phyloP scores from a whole-genome alignment of 306 rosid species.

The Myrica gale region DNA sequence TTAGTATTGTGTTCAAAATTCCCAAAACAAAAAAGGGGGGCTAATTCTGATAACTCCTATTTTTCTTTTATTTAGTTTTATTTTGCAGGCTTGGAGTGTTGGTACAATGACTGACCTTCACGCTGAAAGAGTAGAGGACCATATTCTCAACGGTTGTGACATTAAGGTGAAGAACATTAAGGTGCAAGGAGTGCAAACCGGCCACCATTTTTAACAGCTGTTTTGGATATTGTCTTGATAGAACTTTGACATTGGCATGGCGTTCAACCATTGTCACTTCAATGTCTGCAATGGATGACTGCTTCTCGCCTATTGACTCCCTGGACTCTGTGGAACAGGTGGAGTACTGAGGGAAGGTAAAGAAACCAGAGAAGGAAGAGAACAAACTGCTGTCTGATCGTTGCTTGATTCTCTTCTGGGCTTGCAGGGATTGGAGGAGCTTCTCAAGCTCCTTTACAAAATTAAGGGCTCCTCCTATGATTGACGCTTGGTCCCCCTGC shows the following conservation, averaged over 20 bases:
- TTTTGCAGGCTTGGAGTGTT: background rate
- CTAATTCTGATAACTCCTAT: background rate
- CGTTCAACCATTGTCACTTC: slow-evolving; percentile 44
- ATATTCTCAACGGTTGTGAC: slow-evolving; percentile 29
- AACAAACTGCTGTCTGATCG: background rate
- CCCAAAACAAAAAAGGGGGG: background rate
- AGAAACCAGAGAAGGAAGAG: slow-evolving; percentile 27
- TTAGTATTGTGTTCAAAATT: background rate
- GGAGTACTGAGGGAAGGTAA: slow-evolving; percentile 38
- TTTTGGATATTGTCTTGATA: slow-evolving; percentile 28
- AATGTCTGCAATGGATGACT: slow-evolving; percentile 33
- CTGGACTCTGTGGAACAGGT: slow-evolving; percentile 8
- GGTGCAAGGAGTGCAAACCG: slow-evolving; percentile 37
- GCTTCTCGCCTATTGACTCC: slow-evolving; percentile 16
- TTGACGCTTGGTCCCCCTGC: slow-evolving; percentile 52
- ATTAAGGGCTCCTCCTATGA: slow-evolving; percentile 43
- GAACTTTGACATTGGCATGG: slow-evolving; percentile 41
- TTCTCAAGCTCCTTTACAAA: slow-evolving; percentile 47
- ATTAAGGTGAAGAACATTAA: slow-evolving; percentile 40
- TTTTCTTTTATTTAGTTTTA: background rate
- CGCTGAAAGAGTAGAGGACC: slow-evolving; percentile 45
- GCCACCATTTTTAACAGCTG: slow-evolving; percentile 42
- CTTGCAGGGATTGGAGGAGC: slow-evolving; percentile 34
- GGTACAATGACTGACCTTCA: slow-evolving; percentile 27
- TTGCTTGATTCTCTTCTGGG: slow-evolving; percentile 21